Base-by-base conservation (phyloP, 2,329 filamentous ascomycete genomes). In the Podosphaera fusca region DNA sequence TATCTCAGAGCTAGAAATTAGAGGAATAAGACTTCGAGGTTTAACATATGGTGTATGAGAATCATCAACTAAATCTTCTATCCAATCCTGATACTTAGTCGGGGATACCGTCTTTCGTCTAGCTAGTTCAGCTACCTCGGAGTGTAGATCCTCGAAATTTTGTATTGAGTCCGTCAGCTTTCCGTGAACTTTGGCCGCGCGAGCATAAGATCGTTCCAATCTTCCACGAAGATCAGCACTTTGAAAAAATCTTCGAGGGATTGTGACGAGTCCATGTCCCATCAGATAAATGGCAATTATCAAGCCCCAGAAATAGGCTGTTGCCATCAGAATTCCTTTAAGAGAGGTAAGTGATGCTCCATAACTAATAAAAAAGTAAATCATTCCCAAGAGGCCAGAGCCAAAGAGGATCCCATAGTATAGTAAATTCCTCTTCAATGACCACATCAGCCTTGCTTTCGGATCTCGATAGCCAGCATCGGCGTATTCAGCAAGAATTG, bases 211-310 rank as follows among this genome's bases (percentile, higher is more conserved):
- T 40, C 84, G 76, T 59, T 82, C 81, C 52, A 98, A 70, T 57
- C 82, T 78, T 54, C 79, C 80, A 61, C 82, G 85, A 51, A 89
- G 79, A 66, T 82, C 87, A 36, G 88, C 84, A 66, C 87, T 84
- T 59, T 84, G 80, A 64, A 92, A 84, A 14, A 98, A 73, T 42
- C 79, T 79, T 61, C 90, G 77, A 0, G 92, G 92, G 58, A 98
- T 85, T 1, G 89, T 85, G 36, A 98, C 92, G 33, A 98, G 75
- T 6, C 92, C 92, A 69, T 98, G 92, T 5, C 92, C 92, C 90
- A 98, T 96, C 46, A 98, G 75, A 66, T 95, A 96, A 60, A 98
- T 95, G 51, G 89, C 92, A 56, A 96, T 75, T 3, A 90, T 75
- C 63, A 98, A 72, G 64, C 89, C 88, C 85, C 89, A 96, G 59